Base-by-base conservation (phyloP, 306 rosid species). In the Pyrus communis region DNA sequence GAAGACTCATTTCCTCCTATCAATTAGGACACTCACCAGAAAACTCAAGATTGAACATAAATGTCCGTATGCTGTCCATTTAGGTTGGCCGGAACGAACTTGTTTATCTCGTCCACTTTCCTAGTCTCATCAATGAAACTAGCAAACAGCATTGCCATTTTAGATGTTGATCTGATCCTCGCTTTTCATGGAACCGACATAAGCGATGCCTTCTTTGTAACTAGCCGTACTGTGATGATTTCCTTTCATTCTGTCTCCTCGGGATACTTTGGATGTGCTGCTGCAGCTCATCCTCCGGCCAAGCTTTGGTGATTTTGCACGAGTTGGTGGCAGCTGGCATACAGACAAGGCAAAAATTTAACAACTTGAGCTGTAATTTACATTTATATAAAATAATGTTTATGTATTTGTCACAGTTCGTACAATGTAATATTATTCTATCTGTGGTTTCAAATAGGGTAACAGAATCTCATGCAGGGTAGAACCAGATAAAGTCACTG, bases 271-370 rank as follows among this genome's bases (percentile, higher is more conserved):
- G 77, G 77, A 80, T 7, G 86, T 76, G 70, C 85, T 86, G 51
- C 66, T 80, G 83, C 75, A 80, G 83, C 89, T 88, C 88, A 93
- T 96, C 76, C 89, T 89, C 71, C 97, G 85, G 71, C 99, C 98
- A 75, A 96, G 91, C 85, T 93, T 96, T 71, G 99, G 98, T 54
- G 99, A 93, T 85, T 88, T 96, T 52, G 97, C 97, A 58, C 99
- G 98, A 40, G 99, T 93, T 4, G 99, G 93, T 71, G 99, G 98
- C 52, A 76, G 88, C 98, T 96, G 88, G 40, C 71, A 87, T 52
- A 11, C 40, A 72, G 73, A 63, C 75, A 81, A 75, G 51, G 75
- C 64, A 77, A 83, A 46, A 70, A 7, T 58, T 75, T 76, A 46
- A 73, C 67, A 81, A 57, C 70, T 80, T 74, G 66, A 68, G 86